A percentile compares a stretch with the other conserved stretches of the same genome.
Evolutionary conservation across 176 grass and related monocot genomes (phyloP).

Genomic region (Avena sativa): DNA sequence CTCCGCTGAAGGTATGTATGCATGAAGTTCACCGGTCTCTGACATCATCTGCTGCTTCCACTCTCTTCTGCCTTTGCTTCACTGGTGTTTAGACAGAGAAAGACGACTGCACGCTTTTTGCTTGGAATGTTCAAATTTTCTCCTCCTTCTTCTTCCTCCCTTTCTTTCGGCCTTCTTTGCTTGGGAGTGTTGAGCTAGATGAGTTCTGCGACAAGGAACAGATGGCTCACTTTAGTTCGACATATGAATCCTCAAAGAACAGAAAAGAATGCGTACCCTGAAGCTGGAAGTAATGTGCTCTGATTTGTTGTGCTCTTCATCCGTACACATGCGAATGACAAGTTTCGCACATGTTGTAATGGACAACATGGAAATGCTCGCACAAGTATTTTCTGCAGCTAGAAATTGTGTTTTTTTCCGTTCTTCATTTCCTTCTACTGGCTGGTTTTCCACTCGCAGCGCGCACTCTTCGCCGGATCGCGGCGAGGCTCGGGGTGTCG

Average conservation of each 20-base stretch:
- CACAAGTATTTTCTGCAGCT: neutral
- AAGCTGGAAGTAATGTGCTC: neutral
- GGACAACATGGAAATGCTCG: neutral
- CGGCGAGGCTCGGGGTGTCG: slow-evolving; percentile 40
- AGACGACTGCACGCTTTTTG: neutral
- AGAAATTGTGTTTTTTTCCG: neutral
- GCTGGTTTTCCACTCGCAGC: slow-evolving; percentile 33
- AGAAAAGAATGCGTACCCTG: neutral
- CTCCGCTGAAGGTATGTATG: slow-evolving; percentile 43
- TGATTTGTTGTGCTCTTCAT: neutral
- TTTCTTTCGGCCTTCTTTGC: neutral
- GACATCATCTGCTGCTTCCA: neutral
- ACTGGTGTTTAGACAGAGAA: neutral
- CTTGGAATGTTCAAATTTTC: neutral
- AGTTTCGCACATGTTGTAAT: neutral
- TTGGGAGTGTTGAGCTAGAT: neutral
- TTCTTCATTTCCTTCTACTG: neutral
- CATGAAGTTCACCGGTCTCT: neutral
- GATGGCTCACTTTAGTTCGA: neutral
- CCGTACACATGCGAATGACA: neutral
- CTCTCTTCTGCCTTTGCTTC: neutral
- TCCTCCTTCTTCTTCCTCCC: neutral
- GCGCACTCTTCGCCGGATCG: slow-evolving; percentile 50
- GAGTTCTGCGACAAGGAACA: neutral
- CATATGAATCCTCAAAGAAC: neutral